Evolutionary conservation across 2,329 filamentous ascomycete species (phyloP), one percentile per base, ranked within the genome.

Genomic region (Proliferodiscus dingleyae): DNA sequence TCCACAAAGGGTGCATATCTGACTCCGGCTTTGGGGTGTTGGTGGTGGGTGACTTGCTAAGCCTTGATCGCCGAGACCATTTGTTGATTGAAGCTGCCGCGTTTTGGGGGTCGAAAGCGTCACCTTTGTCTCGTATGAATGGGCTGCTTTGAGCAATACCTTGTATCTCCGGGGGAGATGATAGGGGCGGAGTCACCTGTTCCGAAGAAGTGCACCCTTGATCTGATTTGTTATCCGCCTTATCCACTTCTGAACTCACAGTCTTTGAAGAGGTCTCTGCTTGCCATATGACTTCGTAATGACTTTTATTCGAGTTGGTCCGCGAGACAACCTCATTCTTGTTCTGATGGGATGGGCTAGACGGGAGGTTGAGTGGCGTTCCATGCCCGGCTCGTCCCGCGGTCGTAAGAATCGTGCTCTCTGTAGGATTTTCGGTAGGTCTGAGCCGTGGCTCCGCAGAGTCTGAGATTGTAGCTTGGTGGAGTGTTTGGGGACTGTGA

Each of bases 231-330:
- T n/a, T n/a, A n/a, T n/a, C n/a, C n/a, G n/a, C n/a, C n/a, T n/a
- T n/a, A n/a, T n/a, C n/a, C n/a, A n/a, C n/a, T n/a, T n/a, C n/a
- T n/a, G 32, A 10, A 34, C n/a, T 19, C 32, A 34, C 18, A 15
- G 23, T 11, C 10, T 46, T 46, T n/a, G 32, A n/a, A n/a, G n/a
- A n/a, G n/a, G n/a, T 39, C 6, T 9, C 13, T 15, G 43, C 52
- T 36, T 59, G 39, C 58, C 58, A 61, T 10, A 61, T 51, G 5
- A 60, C 45, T 41, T 61, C 58, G 37, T 60, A 52, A 7, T 41
- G 36, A 6, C 50, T 59, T 32, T 41, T 45, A 19, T 39, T 24
- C 4, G 54, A 43, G 11, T 30, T 21, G 1, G 26, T 2, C 11
- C 33, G 29, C 13, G 43, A 43, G 6, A 41, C 15, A 16, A 21